Base-by-base conservation (phyloP, 257 asterid species). In the Gentiana macrophylla region DNA sequence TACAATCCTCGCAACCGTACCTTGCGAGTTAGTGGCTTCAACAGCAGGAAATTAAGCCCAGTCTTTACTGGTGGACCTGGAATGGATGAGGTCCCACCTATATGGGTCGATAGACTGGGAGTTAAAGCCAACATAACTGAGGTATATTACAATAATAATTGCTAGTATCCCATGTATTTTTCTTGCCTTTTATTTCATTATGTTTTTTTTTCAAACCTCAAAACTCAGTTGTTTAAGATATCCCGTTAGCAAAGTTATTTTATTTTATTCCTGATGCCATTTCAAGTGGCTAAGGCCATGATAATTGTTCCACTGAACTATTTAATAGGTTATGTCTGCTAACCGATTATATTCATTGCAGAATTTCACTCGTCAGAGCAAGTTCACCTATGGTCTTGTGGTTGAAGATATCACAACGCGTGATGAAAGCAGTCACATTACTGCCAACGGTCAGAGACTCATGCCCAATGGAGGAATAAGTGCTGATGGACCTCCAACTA, bases 1-100 rank as follows among this genome's bases (percentile, higher is more conserved):
- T 72, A 77, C 65, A 84, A 88, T 77, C 76, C 94, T 67, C 86
- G 95, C 44, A 85, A 92, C 70, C 95, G 99, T 59, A 79, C 94
- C 41, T 82, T 92, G 75, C 90, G 91, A 35, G 63, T 95, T 55
- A 88, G 89, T 82, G 81, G 94, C 83, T 92, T 92, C 78, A 92
- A 92, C 65, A 86, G 95, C 75, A 78, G 97, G 69, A 88, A 92
- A 73, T 70, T 88, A 70, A 92, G 99, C 64, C 97, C 97, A 35
- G 99, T 92, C 62, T 92, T 92, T 78, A 92, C 97, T 7, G 97
- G 99, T 11, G 99, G 99, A 37, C 99, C 97, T 48, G 97, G 99
- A 68, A 77, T 80, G 46, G 97, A 92, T 56, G 99, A 92, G 76
- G 94, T 88, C 13, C 95, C 97, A 33, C 94, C 97, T 46, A 81